A percentile compares a stretch with the other conserved stretches of the same genome.
Evolutionary conservation across 2,329 filamentous ascomycete species (phyloP).

Genomic region (Alternaria metachromatica): DNA sequence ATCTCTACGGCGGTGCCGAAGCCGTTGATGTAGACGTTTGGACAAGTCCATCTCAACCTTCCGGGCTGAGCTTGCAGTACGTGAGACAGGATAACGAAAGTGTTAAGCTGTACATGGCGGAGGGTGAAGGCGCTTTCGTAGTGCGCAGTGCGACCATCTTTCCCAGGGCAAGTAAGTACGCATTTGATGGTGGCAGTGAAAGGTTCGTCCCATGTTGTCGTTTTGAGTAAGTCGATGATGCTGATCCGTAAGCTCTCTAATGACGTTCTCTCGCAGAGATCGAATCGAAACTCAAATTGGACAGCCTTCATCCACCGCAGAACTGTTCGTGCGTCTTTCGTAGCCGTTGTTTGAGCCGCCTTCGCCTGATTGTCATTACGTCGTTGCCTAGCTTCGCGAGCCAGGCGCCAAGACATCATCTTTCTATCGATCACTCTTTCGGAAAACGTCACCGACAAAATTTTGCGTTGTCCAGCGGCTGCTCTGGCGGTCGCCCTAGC

Average conservation of each 20-base stretch:
- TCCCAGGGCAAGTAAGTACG: neutral
- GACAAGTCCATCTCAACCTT: neutral
- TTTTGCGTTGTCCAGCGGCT: no score
- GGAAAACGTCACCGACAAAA: no score
- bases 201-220: neutral
- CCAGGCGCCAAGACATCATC: no score
- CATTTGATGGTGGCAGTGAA: neutral
- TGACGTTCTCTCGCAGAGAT: fast-evolving
- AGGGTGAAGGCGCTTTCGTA: neutral
- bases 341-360: neutral
- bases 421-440: no score
- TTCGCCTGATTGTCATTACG: no score
- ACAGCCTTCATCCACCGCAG: neutral
- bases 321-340: neutral
- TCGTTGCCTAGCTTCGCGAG: no score
- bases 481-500: no score
- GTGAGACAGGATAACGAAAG: neutral
- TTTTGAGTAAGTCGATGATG: neutral
- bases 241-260: neutral
- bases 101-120: neutral
- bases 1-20: neutral
- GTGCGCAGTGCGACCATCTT: fast-evolving
- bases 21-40: neutral
- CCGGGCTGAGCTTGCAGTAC: neutral
- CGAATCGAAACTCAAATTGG: neutral